These are phyloP conservation scores for Eucalyptus regnans DNA, from an alignment of 345 rosid genomes.

Conservation along the genomic window DNA sequence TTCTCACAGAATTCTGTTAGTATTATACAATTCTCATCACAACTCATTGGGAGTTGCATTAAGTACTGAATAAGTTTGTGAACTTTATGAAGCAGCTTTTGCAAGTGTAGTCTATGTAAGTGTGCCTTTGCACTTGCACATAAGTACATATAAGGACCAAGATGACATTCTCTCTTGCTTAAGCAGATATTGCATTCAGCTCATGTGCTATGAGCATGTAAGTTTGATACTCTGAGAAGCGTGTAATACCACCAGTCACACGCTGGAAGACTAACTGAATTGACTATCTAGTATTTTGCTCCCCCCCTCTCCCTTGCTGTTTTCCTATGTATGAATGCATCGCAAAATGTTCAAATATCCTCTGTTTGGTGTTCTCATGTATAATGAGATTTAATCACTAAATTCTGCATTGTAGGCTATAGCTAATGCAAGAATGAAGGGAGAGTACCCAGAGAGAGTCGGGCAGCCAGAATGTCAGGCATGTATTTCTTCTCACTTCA, in stretches of 20 bases:
- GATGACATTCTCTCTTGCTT: background rate
- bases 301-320: background rate
- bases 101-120: background rate
- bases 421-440: constrained; percentile 86
- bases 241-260: background rate
- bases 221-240: background rate
- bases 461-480: constrained; percentile 99
- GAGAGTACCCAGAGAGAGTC: constrained; percentile 91
- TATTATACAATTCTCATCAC: background rate
- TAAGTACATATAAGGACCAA: background rate
- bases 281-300: background rate
- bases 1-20: background rate
- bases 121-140: background rate
- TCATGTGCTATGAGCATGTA: background rate
- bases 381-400: constrained; percentile 2
- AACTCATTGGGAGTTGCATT: background rate
- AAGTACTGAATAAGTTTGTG: background rate
- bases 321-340: background rate
- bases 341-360: background rate
- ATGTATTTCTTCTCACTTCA: constrained; percentile 2
- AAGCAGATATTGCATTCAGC: background rate
- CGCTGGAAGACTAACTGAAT: background rate
- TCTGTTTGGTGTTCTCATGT: background rate
- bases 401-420: constrained; percentile 53
- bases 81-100: background rate